Conservation (phyloP, 1,284 basidiomycete species). For the Leccinum pachyderme region DNA sequence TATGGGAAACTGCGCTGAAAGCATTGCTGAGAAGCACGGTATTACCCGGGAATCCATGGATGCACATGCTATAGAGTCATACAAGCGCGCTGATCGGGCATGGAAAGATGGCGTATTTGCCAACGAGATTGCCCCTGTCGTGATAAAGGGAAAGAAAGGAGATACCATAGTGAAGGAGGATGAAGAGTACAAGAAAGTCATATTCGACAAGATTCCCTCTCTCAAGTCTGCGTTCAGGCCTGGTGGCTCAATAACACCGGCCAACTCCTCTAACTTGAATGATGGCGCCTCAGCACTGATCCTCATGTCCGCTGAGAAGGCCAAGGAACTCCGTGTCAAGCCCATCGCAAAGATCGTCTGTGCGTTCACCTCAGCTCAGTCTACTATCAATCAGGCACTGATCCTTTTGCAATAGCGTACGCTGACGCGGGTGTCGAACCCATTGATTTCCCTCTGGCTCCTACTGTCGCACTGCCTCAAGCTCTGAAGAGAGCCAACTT, state of each 20-base stretch:
- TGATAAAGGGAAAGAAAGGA: constrained; percentile 93
- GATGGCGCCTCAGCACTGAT: constrained; percentile 98
- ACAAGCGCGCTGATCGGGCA: constrained; percentile 87
- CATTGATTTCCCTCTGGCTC: constrained; percentile 96
- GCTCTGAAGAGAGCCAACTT: constrained; percentile 90
- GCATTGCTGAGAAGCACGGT: constrained; percentile 78
- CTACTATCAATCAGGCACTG: constrained; percentile 12
- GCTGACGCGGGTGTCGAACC: constrained; percentile 97
- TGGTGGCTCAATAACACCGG: constrained; percentile 89
- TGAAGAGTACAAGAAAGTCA: constrained; percentile 96
- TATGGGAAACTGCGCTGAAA: constrained; percentile 96
- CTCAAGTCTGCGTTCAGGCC: constrained; percentile 89
- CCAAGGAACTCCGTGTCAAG: constrained; percentile 84
- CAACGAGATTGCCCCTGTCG: constrained; percentile 90
- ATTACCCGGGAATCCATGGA: constrained; percentile 89
- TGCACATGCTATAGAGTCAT: constrained; percentile 90
- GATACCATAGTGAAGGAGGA: constrained; percentile 90
- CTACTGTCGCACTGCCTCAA: constrained; percentile 86
- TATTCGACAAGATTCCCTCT: constrained; percentile 88
- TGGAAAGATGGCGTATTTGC: constrained; percentile 87
- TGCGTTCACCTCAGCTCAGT: constrained; percentile 40
- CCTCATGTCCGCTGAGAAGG: constrained; percentile 88
- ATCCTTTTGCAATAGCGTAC: constrained; percentile 60
- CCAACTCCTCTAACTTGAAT: constrained; percentile 94
- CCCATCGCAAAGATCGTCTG: constrained; percentile 91